Evolutionary conservation across 108 stramenopile genomes (phyloP), one percentile per base, ranked within the genome.

Genomic region (Mediolabrus comicus): DNA sequence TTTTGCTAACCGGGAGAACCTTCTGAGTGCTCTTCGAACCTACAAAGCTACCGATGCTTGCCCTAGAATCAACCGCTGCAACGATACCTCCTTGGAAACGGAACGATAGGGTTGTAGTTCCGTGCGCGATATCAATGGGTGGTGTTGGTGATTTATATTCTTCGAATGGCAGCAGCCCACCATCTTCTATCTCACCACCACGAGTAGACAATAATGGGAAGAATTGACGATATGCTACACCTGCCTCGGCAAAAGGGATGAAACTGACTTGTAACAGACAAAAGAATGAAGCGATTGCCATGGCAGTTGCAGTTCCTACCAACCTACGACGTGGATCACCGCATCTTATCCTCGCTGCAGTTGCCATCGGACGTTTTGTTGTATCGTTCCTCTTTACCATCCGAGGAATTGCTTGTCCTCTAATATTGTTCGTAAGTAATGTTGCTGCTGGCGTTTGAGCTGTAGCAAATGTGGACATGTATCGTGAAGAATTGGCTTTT

Each of bases 61-160:
- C 95, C 8, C 95, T 58, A 22, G 90, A 92, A 72, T 95, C 95
- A 7, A 95, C 92, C 8, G 91, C 91, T 24, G 80, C 92, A 16
- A 95, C 72, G 19, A 91, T 92, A 2, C 95, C 94, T 61, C 83
- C 91, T 56, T 92, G 68, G 68, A 91, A 95, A 1, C 77, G 38
- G 78, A 95, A 92, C n/a, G 94, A 91, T 26, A 95, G 29, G 0
- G 95, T 92, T 14, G 95, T 95, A 8, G 95, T 95, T 24, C 95
- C 95, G 67, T 95, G 95, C 3, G 85, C 86, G 67, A 91, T 87
- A 65, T 91, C 83, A 46, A 95, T 63, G 0, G 88, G 89, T 51
- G 93, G 93, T 13, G 69, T 30, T 8, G 67, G 63, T 30, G 57
- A 53, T 16, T 74, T 63, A 56, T 57, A 49, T 1, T 53, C 30